phyloP scores from a whole-genome alignment of 1,284 basidiomycete genomes.

The Gymnopus androsaceus region DNA sequence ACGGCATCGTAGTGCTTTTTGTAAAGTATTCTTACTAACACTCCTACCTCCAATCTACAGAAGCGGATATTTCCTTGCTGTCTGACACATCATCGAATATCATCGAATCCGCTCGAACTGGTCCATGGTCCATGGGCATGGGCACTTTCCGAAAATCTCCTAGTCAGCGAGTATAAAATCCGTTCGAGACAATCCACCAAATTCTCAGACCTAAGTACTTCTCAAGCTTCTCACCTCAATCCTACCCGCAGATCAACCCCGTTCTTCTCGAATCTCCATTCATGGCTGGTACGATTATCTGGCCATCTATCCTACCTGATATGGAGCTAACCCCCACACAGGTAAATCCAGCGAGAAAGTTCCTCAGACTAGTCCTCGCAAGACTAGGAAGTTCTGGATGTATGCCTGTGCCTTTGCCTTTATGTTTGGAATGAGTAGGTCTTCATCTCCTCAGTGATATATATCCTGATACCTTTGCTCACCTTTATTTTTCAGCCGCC shows the following conservation, averaged over 20 bases:
- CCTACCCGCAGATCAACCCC: neutral
- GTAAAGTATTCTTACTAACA: neutral
- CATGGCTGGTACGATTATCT: neutral
- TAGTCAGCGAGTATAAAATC: neutral
- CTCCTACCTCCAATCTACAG: neutral
- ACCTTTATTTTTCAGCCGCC: slow-evolving; percentile 17
- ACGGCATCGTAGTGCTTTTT: neutral
- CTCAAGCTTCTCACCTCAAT: neutral
- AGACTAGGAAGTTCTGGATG: slow-evolving; percentile 8
- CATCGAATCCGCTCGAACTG: neutral
- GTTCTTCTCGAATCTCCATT: neutral
- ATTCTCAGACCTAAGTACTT: neutral
- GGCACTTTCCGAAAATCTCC: too few relatives aligned
- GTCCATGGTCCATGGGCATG: too few relatives aligned
- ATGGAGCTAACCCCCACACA: neutral
- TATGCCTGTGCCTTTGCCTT: slow-evolving; percentile 6
- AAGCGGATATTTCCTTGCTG: neutral
- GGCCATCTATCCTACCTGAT: neutral
- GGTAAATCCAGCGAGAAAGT: slow-evolving; percentile 4
- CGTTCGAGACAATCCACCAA: neutral
- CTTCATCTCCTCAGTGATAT: neutral
- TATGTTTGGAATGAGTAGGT: slow-evolving; percentile 9
- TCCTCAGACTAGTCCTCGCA: neutral
- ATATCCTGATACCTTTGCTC: neutral
- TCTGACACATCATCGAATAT: neutral